Evolutionary conservation across 495 filamentous ascomycete species (phyloP), one percentile per base, ranked within the genome.

Genomic region (Podospora bellae-mahoneyi): DNA sequence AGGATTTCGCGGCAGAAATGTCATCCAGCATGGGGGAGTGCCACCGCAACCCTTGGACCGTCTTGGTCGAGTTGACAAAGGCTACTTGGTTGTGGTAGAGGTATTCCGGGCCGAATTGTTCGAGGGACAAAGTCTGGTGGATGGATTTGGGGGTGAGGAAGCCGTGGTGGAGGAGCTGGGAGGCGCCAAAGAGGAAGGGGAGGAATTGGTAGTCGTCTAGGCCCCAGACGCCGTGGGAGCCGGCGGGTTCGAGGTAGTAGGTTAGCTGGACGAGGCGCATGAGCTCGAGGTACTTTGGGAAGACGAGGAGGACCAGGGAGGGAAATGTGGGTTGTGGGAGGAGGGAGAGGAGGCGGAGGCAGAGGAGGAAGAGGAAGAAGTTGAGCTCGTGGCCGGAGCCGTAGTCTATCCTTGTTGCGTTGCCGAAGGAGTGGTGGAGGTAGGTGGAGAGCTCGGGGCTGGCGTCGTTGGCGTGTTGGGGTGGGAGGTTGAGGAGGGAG

Each of bases 21-120:
- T 99, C 95, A 74, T 99, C 96, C 44, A 99, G 84, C 96, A 99
- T 97, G 1, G 95, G 95, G 71, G 91, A 94, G 75, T 98, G 95
- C 95, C 95, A 99, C 59, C 96, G 86, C 70, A 99, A 81, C 10
- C 94, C 94, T 70, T 96, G 92, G 56, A 98, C 95, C 1, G 91
- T 97, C 84, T 99, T 99, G 62, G 96, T 94, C 71, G 88, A 90
- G 78, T 97, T 97, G 60, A 98, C 94, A 80, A 95, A 97, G 32
- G 87, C 85, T 32, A 99, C 92, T 79, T 97, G 94, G 64, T 92
- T 89, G 1, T 98, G 85, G 73, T 99, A 99, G 64, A 98, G 78
- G 73, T 89, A 97, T 61, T 93, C 91, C 66, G 85, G 80, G 3
- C 87, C 88, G 68, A 92, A 92, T 73, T 97, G 93, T 70, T 98